Evolutionary conservation across 2,329 filamentous ascomycete genomes (phyloP).

Genomic region (Exophiala xenobiotica): DNA sequence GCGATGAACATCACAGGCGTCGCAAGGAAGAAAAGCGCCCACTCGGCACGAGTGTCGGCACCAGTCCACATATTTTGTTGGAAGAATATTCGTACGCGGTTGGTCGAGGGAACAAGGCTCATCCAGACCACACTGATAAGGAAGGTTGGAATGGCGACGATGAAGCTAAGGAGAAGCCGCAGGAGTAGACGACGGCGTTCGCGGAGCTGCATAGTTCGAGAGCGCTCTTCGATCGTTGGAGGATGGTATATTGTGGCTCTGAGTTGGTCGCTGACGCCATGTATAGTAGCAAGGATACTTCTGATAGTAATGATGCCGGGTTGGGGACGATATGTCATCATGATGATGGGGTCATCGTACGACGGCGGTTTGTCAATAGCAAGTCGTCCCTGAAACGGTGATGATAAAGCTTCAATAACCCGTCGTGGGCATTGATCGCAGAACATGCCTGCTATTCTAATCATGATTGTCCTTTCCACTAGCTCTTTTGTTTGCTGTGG

Average conservation of each 20-base stretch:
- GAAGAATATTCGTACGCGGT: slow-evolving; percentile 61
- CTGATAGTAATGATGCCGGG: slow-evolving; percentile 74
- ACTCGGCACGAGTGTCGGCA: slow-evolving; percentile 68
- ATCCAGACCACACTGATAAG: slow-evolving; percentile 86
- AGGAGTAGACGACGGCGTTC: slow-evolving; percentile 68
- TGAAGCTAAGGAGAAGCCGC: slow-evolving; percentile 66
- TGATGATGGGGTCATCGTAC: slow-evolving; percentile 64
- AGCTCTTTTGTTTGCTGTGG: slow-evolving; percentile 3
- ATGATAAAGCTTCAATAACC: slow-evolving; percentile 36
- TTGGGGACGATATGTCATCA: slow-evolving; percentile 66
- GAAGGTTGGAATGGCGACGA: slow-evolving; percentile 75
- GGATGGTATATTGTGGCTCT: slow-evolving; percentile 72
- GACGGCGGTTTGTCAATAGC: slow-evolving; percentile 57
- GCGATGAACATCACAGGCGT: slow-evolving; percentile 84
- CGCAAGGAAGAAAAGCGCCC: slow-evolving; percentile 74
- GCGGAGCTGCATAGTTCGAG: slow-evolving; percentile 66
- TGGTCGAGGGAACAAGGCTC: slow-evolving; percentile 65
- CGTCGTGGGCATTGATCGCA: slow-evolving; percentile 67
- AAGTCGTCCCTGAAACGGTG: slow-evolving; percentile 51
- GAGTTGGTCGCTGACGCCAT: slow-evolving; percentile 64
- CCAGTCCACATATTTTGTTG: slow-evolving; percentile 70
- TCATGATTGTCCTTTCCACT: slow-evolving; percentile 47
- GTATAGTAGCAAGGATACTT: slow-evolving; percentile 67
- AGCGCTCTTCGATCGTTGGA: slow-evolving; percentile 77
- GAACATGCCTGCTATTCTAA: slow-evolving; percentile 69